Conservation (phyloP, 306 rosid genomes). For the Arachis stenosperma region DNA sequence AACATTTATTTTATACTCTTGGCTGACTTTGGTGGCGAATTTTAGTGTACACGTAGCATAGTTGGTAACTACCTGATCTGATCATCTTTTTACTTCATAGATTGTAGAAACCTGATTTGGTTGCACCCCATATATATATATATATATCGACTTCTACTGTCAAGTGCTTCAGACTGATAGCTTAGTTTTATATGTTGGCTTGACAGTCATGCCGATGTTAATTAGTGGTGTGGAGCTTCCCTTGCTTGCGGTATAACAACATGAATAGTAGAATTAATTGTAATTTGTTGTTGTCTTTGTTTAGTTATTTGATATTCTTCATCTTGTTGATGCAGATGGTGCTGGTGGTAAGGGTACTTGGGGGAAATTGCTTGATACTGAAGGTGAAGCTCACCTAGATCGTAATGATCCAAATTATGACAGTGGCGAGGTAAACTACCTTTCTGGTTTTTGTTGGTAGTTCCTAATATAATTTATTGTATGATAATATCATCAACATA, state of each 20-base stretch:
- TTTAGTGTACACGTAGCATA: too few relatives aligned
- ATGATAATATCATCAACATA: neutral
- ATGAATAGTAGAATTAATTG: neutral
- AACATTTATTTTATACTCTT: too few relatives aligned
- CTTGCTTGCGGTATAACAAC: neutral
- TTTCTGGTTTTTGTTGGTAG: neutral
- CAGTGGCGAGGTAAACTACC: slow-evolving; percentile 38
- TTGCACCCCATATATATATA: neutral
- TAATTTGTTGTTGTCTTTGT: neutral
- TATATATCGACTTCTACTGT: too few relatives aligned
- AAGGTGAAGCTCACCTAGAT: slow-evolving; percentile 32
- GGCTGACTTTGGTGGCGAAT: too few relatives aligned
- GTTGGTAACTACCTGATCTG: too few relatives aligned
- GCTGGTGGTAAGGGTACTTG: slow-evolving; percentile 46
- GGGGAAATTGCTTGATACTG: slow-evolving; percentile 43
- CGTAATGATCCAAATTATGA: slow-evolving; percentile 40
- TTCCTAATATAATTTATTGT: too few relatives aligned
- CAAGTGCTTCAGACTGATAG: slow-evolving; percentile 7
- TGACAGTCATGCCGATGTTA: slow-evolving; percentile 1
- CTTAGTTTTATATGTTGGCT: slow-evolving; percentile 11
- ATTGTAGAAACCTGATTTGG: neutral
- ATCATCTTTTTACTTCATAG: too few relatives aligned
- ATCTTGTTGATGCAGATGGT: slow-evolving; percentile 37
- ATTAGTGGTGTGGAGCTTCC: neutral
- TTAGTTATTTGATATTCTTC: neutral